These are phyloP conservation scores for Murraya koenigii DNA, from an alignment of 345 rosid genomes.

Conservation along the genomic window DNA sequence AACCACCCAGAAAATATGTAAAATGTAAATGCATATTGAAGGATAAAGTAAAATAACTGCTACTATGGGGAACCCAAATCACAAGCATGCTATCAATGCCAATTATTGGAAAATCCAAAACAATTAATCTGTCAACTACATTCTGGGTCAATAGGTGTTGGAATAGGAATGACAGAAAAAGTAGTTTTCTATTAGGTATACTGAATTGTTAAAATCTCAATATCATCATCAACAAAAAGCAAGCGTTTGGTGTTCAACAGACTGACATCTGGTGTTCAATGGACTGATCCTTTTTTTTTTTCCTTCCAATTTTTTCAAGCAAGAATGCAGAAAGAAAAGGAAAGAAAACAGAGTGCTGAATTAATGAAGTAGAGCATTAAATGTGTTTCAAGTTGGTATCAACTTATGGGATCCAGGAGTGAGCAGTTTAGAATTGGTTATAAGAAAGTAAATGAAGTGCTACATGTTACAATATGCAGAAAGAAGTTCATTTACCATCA, in stretches of 20 bases:
- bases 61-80: background rate
- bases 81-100: background rate
- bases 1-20: background rate
- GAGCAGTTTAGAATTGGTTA: background rate
- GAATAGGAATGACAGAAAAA: background rate
- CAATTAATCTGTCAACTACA: background rate
- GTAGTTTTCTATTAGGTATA: background rate
- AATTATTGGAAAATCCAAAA: background rate
- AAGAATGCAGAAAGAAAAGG: background rate
- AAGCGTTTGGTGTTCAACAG: background rate
- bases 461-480: background rate
- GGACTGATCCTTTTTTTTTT: background rate
- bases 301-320: background rate
- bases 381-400: background rate
- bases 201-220: background rate
- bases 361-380: background rate
- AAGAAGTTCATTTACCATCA: background rate
- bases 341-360: conserved; percentile 1
- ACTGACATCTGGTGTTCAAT: background rate
- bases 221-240: background rate
- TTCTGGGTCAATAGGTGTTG: background rate
- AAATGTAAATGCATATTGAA: background rate
- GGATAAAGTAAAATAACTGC: background rate
- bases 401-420: background rate
- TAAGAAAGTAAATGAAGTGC: background rate